Evolutionary conservation across 345 rosid genomes (phyloP), one percentile per base, ranked within the genome.

Genomic region (Gossypium herbaceum): DNA sequence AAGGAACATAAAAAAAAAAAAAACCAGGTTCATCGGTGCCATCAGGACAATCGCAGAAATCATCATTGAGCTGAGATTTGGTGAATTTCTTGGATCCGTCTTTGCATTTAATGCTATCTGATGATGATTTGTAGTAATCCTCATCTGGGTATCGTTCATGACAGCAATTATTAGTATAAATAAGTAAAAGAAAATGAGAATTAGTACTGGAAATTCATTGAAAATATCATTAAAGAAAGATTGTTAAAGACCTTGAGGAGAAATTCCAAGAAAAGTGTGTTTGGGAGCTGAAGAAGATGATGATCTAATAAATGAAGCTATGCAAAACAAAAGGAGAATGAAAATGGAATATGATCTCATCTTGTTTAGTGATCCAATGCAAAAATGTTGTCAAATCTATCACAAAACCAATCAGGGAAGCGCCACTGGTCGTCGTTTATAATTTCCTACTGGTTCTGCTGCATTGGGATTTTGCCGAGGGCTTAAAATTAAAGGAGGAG

Each of bases 11-110:
- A 34, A 34, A 29, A 12, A 16, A 72, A 34, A 29, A 29, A 12
- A 16, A 72, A 95, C 98, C 98, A 70, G 99, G 98, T 77, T 96
- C 97, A 67, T 96, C 99, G 12, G 97, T 88, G 79, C 90, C 97
- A 66, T 93, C 98, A 12, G 85, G 76, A 80, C 99, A 96, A 74
- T 96, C 99, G 66, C 99, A 96, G 82, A 89, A 96, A 75, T 93
- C 95, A 63, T 96, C 99, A 64, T 96, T 96, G 72, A 93, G 94
- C 81, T 89, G 97, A 70, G 88, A 80, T 85, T 25, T 88, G 7
- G 86, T 78, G 85, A 96, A 96, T 44, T 86, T 88, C 79, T 81
- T 88, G 75, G 98, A 89, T 78, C 97, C 97, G 79, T 91, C 97
- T 79, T 80, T 90, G 82, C 99, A 93, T 56, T 90, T 82, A 13